A percentile compares a stretch with the other conserved stretches of the same genome.
phyloP scores from a whole-genome alignment of 257 asterid species.

The Paulownia fortunei region DNA sequence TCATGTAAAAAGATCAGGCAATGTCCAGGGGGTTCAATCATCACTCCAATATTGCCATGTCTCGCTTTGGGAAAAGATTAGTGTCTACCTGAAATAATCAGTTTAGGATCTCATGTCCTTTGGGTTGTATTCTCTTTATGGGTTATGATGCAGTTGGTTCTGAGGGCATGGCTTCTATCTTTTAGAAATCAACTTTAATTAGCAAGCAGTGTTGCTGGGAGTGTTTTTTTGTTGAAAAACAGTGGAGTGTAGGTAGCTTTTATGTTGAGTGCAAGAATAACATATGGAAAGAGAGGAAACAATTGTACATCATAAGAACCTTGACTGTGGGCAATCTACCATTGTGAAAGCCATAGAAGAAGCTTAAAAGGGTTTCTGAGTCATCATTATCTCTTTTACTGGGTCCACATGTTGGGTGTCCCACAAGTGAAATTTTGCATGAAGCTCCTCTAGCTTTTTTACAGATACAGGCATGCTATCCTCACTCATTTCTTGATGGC shows the following conservation, averaged over 20 bases:
- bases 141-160: background rate
- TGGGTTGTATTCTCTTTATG: background rate
- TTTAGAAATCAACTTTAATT: background rate
- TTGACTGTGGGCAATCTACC: background rate
- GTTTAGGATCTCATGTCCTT: background rate
- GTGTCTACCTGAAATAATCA: background rate
- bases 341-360: background rate
- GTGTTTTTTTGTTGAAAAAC: background rate
- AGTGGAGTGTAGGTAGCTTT: background rate
- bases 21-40: background rate
- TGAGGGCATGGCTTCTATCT: slow-evolving; percentile 13
- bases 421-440: background rate
- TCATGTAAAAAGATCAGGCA: background rate
- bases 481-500: background rate
- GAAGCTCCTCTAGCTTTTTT: background rate
- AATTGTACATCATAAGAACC: background rate
- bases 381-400: background rate
- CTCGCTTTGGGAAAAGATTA: background rate
- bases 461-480: slow-evolving; percentile 9
- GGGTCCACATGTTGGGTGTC: background rate
- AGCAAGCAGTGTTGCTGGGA: background rate
- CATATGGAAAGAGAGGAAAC: background rate
- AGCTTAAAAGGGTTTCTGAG: background rate
- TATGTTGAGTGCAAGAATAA: background rate
- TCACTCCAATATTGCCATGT: slow-evolving; percentile 1